A percentile compares a stretch with the other conserved stretches of the same genome.
Conservation (phyloP, 306 rosid genomes). For the Echinosophora koreensis region DNA sequence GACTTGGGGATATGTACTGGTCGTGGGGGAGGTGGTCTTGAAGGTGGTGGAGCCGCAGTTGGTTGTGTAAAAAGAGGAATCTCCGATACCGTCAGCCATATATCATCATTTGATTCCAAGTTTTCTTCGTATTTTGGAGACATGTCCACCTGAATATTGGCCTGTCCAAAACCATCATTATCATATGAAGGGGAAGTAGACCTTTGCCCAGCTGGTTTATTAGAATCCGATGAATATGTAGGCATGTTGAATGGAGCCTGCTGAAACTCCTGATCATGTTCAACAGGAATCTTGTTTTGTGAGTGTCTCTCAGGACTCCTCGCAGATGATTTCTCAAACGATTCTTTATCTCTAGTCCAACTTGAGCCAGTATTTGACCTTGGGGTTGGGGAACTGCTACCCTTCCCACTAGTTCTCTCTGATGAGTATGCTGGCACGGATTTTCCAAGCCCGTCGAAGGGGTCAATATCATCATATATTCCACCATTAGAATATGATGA, state of each 20-base stretch:
- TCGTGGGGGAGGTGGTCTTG: conserved; percentile 98
- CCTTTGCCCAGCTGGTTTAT: conserved; percentile 62
- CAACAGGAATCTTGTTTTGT: conserved; percentile 62
- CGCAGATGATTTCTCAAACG: conserved; percentile 57
- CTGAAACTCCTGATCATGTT: conserved; percentile 67
- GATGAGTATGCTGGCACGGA: conserved; percentile 75
- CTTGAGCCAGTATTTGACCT: conserved; percentile 60
- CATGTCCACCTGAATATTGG: conserved; percentile 55
- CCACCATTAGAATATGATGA: conserved; percentile 61
- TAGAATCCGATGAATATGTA: conserved; percentile 61
- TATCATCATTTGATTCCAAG: conserved; percentile 64
- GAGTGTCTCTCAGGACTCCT: conserved; percentile 69
- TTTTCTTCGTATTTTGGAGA: conserved; percentile 71
- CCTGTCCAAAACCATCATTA: conserved; percentile 53
- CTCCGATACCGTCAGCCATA: conserved; percentile 94
- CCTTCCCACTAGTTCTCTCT: conserved; percentile 67
- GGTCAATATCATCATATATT: conserved; percentile 73
- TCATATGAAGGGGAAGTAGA: conserved; percentile 71
- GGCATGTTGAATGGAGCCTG: conserved; percentile 70
- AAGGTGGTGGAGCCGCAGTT: conserved; percentile 96
- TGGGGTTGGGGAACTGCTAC: conserved; percentile 56
- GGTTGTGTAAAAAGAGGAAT: conserved; percentile 93
- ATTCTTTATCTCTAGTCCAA: conserved; percentile 64
- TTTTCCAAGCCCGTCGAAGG: conserved; percentile 81
- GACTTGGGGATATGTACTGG: conserved; percentile 74